Evolutionary conservation across 768 basidiomycete species (phyloP), one percentile per base, ranked within the genome.

Genomic region (Tulasnella sp.): DNA sequence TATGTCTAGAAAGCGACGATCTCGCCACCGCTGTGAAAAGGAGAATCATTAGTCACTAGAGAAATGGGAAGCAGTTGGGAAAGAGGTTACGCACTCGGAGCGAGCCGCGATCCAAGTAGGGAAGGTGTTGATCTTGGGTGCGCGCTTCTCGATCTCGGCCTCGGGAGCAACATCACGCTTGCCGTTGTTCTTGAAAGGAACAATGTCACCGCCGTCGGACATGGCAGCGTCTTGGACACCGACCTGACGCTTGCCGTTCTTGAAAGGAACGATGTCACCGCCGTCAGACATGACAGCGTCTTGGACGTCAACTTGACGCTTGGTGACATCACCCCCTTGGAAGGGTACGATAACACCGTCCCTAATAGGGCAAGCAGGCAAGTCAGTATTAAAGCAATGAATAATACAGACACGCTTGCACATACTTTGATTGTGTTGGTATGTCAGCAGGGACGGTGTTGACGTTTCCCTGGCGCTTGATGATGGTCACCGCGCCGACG

Each of bases 1-100:
- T 39, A 2, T 37, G 37, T 35, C 37, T 51, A 75, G 74, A 75
- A 75, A 48, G 74, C 74, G 35, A 75, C 74, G 23, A 75, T 75
- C 44, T 55, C 74, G 15, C 74, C 74, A 55, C 74, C 74, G 48
- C 74, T 75, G 74, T 29, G 61, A 75, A 44, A 55, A 55, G 74
- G 32, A 23, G 23, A 32, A 0, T 7, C 29, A 35, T 75, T n/a
- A 46, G 37, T 26, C 16, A 18, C 55, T 39, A 48, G 20, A 29
- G 11, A n/a, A 57, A 6, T 11, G 15, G 11, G 26, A 11, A 75
- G 74, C 42, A n/a, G 9, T 74, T 32, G 35, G 35, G 35, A 9
- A 29, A 20, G 26, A 32, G 32, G 61, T 29, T 26, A 26, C 61
- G 61, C 32, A 75, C 74, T 75, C 74, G 26, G 74, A 75, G 44